Base-by-base conservation (phyloP, 2,329 filamentous ascomycete species). In the Gnomoniopsis smithogilvyi region DNA sequence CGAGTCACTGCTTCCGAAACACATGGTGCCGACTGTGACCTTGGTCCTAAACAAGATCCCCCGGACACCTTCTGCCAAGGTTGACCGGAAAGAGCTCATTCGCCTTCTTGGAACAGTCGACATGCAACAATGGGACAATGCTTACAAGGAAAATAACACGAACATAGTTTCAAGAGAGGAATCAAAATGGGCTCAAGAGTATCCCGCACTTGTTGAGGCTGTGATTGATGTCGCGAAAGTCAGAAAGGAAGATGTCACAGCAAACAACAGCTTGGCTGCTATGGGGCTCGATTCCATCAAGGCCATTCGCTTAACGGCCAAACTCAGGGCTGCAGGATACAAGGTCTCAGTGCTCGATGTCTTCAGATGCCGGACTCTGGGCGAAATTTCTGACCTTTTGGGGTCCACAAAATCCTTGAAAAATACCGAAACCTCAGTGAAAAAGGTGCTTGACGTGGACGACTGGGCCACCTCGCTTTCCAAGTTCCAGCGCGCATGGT, bases 1-100 rank as follows among this genome's bases (percentile, higher is more conserved):
- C 14, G 54, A 60, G 12, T 38, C 60, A 11, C 38, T 58, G 15
- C 65, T 65, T 3, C 67, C 62, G 0, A 43, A 59, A 6, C 67
- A 74, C 57, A 74, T 74, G 72, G 68, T 73, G 6, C 72, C 72
- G 0, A 69, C 68, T 1, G 70, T 69, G 24, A 59, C 73, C 1
- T 67, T 71, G 4, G 65, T 73, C 1, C 48, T 69, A 21, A 65
- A 60, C 30, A 62, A 63, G 10, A 72, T 74, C 51, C 72, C 72
- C 6, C 65, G 67, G 15, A 74, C 71, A 0, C 66, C 68, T 2
- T 73, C 70, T 12, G 70, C 70, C 51, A 74, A 74, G 62, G 70
- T 70, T 2, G 71, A 74, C 56, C 68, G 72, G 26, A 70, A 69
- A 26, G 67, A 68, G 8, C 58, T 69, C 34, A 3, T 36, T 14